phyloP scores from a whole-genome alignment of 495 filamentous ascomycete species.

The Aspergillus incahuasiensis region DNA sequence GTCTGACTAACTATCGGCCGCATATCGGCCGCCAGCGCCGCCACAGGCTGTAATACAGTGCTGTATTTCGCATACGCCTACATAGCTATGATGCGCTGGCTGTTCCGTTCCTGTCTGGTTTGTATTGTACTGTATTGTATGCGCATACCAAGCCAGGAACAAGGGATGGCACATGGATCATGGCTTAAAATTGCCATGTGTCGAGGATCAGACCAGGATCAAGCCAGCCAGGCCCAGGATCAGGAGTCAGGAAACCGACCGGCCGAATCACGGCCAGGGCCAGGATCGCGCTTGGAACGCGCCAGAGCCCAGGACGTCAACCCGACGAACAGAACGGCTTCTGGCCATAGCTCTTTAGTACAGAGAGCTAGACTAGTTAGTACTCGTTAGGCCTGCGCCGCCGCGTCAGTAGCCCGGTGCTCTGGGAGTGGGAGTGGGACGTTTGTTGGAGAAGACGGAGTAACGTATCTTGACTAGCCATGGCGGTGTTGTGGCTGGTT shows the following conservation, averaged over 20 bases:
- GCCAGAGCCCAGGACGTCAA: not conserved
- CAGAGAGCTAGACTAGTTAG: no score
- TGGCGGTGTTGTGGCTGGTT: not conserved
- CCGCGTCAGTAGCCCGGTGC: no score
- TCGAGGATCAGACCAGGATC: not conserved
- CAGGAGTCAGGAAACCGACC: not conserved
- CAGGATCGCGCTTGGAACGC: not conserved
- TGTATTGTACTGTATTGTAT: no score
- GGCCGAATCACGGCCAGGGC: not conserved
- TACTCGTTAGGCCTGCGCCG: not conserved
- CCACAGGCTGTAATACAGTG: no score
- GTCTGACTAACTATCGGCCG: no score
- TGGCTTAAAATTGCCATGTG: not conserved
- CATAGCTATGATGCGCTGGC: no score
- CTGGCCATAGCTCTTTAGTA: slow-evolving; percentile 8
- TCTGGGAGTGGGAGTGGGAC: no score
- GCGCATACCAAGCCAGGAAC: no score
- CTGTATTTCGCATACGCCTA: no score
- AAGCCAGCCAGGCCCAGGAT: not conserved
- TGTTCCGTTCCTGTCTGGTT: no score
- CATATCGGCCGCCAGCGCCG: no score
- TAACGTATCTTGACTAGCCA: not conserved
- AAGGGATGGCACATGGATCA: not conserved
- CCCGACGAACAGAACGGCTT: slow-evolving; percentile 3
- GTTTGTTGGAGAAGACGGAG: not conserved